A percentile compares a stretch with the other conserved stretches of the same genome.
phyloP scores from a whole-genome alignment of 495 filamentous ascomycete genomes.

The Astrothelium subdiscretum region DNA sequence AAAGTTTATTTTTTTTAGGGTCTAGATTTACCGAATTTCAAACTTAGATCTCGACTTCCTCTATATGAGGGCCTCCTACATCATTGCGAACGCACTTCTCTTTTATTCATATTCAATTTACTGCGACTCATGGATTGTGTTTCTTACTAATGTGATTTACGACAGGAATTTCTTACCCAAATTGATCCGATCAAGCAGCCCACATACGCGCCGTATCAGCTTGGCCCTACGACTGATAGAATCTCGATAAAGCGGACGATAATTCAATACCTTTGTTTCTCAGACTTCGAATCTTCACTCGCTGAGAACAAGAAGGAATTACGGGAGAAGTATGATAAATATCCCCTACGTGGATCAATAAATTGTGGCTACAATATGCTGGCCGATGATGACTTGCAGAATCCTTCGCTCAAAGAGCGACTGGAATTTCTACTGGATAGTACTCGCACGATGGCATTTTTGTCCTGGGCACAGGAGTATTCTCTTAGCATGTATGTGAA shows the following conservation, averaged over 20 bases:
- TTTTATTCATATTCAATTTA: neutral
- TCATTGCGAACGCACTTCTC: too few relatives aligned
- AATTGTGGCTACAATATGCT: neutral
- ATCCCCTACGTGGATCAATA: neutral
- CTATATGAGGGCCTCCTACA: too few relatives aligned
- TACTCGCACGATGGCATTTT: neutral
- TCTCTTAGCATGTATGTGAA: neutral
- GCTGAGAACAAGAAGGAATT: neutral
- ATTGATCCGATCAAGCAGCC: constrained; percentile 2
- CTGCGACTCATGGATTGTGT: neutral
- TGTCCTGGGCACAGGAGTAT: neutral
- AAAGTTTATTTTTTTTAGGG: too few relatives aligned
- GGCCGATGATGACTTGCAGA: neutral
- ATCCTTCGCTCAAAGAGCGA: neutral
- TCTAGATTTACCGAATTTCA: too few relatives aligned
- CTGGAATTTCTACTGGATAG: neutral
- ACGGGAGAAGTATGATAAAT: neutral
- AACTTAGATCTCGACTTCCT: too few relatives aligned
- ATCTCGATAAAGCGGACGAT: constrained; percentile 3
- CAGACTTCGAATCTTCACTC: constrained; percentile 1
- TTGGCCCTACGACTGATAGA: neutral
- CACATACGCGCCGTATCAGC: constrained; percentile 5
- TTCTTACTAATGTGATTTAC: constrained; percentile 2
- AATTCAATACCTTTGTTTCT: constrained; percentile 13
- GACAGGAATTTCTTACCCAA: constrained; percentile 22